Base-by-base conservation (phyloP, 2,329 filamentous ascomycete species). In the Plectosphaerella plurivora region DNA sequence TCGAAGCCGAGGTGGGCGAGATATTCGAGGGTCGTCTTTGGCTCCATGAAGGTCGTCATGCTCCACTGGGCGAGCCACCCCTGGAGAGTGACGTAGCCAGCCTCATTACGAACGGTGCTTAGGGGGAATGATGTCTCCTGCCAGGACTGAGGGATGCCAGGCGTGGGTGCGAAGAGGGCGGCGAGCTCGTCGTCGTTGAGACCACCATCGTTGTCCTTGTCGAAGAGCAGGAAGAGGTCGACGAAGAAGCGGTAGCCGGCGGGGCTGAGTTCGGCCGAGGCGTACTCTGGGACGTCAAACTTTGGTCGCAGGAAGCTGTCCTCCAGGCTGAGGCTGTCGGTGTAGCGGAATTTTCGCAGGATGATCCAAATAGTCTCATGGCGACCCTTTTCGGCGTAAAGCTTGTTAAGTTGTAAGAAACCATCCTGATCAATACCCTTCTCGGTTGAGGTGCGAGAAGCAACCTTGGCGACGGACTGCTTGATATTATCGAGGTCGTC, bases 361-460 rank as follows among this genome's bases (percentile, higher is more conserved):
- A 99, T 97, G 55, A 96, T 91, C 94, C 94, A 99, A 44, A 97
- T 94, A 0, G 94, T 99, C 71, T 99, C 94, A 66, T 99, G 94
- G 12, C 94, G 88, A 12, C 94, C 94, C 67, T 97, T 97, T 67
- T 97, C 93, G 0, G 92, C 94, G 66, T 97, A 99, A 53, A 97
- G 83, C 71, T 92, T 96, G 73, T 97, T 97, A 39, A 99, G 75
- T 59, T 93, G 83, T 47, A 99, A 72, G 63, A 99, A 99, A 0
- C 91, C 92, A 37, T 79, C 80, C 59, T 89, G 82, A 57, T 92
- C 88, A 58, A 99, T 89, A 1, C 93, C 94, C 42, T 77, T 81
- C 28, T 84, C 78, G 2, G 82, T 77, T 22, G 83, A 79, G 1
- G 84, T 82, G 3, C 79, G 76, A 0, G 87, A 83, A 1, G 84